Evolutionary conservation across 2,329 filamentous ascomycete species (phyloP), one percentile per base, ranked within the genome.

Genomic region (Emmonsiellopsis sp.): DNA sequence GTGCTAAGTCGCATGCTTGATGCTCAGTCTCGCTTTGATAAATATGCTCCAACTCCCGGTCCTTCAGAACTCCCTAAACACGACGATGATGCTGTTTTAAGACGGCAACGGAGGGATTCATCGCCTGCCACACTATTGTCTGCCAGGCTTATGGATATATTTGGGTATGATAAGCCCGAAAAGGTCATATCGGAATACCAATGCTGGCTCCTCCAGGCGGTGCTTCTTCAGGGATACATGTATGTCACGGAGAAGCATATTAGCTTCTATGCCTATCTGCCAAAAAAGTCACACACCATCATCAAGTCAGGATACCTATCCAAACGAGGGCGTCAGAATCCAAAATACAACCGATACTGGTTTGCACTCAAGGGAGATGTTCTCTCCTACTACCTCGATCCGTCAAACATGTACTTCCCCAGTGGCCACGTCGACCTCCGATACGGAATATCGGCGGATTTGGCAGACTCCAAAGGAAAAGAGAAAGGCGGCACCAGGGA

Each of bases 251-350:
- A 86, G 57, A 87, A 85, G 62, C 93, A 98, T 67, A 87, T 97
- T 57, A 96, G 91, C 72, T 98, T 97, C 69, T 97, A 96, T 67
- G 90, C 93, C 40, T 96, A 96, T 67, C 79, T 97, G n/a, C 90
- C 90, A 6, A 94, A 91, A 76, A 95, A 93, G 77, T 83, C 86
- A 50, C 82, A 87, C 61, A 79, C 84, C 52, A 80, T 87, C 15
- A 81, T 85, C 59, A 97, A 95, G 70, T 92, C 90, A 1, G 92
- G 93, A 1, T 89, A 92, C 64, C 76, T 98, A 1, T 84, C 83
- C 53, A 97, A 97, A 71, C 87, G 87, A 55, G 92, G 93, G 55
- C 88, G 87, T 63, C 85, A 89, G 46, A 95, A 92, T 65, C 87
- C 88, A 46, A 87, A 85, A 60, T 97, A 90, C 71, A 87, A 85